Conservation (phyloP, 2,329 filamentous ascomycete genomes). For the Tolypocladium paradoxum region DNA sequence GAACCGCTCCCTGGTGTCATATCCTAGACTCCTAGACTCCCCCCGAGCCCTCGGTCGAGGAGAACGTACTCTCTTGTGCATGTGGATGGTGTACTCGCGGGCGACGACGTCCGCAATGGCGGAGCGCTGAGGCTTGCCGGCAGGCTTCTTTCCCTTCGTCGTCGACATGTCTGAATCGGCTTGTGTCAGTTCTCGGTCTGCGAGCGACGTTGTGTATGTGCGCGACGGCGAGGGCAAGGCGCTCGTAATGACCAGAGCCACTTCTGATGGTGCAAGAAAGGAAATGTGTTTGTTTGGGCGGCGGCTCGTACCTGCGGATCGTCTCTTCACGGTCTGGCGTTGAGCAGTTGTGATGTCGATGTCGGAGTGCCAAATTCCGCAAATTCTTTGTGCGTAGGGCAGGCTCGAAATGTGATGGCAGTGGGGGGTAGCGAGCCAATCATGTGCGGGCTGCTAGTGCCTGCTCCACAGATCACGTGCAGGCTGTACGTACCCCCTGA, state of each 20-base stretch:
- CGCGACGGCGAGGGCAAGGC: neutral
- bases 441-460: conserved; percentile 5
- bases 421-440: conserved; percentile 27
- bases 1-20: conserved; percentile 1
- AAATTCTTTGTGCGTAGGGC: conserved; percentile 33
- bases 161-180: conserved; percentile 29
- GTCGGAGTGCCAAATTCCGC: conserved; percentile 26
- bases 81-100: conserved; percentile 99
- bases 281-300: conserved; percentile 10
- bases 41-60: conserved; percentile 6
- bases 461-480: conserved; percentile 15
- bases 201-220: conserved; percentile 3
- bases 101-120: conserved; percentile 98
- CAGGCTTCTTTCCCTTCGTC: conserved; percentile 25
- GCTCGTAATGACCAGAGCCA: neutral
- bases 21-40: neutral
- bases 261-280: conserved; percentile 4
- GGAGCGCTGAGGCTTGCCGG: conserved; percentile 53
- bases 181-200: conserved; percentile 16
- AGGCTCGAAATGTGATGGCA: conserved; percentile 22
- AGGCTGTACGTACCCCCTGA: conserved; percentile 1
- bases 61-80: conserved; percentile 75
- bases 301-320: conserved; percentile 30
- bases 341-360: conserved; percentile 25
- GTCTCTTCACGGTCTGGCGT: conserved; percentile 28